Conservation (phyloP, 805 yeast species). For the Clavispora fructus region DNA sequence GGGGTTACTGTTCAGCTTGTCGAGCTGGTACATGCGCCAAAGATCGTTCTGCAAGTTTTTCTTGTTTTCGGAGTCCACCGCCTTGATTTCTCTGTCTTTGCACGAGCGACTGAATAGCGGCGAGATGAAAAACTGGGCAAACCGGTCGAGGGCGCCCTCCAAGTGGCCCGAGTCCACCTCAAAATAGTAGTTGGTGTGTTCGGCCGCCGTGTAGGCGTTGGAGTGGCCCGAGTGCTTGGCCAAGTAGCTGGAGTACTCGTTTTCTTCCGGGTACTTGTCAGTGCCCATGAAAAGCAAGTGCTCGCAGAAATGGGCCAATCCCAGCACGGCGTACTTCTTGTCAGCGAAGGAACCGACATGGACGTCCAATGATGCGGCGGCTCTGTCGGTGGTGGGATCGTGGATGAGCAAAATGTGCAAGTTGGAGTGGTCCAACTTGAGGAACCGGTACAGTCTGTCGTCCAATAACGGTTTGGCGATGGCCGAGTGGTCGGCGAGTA, state of each 20-base stretch:
- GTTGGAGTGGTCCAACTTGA: constrained; percentile 50
- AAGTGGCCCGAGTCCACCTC: constrained; percentile 73
- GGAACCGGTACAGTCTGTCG: constrained; percentile 67
- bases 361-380: constrained; percentile 78
- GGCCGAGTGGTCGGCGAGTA: constrained; percentile 22
- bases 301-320: constrained; percentile 70
- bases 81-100: constrained; percentile 87
- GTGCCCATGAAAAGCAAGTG: constrained; percentile 77
- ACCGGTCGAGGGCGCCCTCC: constrained; percentile 86
- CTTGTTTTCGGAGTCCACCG: constrained; percentile 94
- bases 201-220: constrained; percentile 87
- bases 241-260: constrained; percentile 67
- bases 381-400: constrained; percentile 65
- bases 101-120: constrained; percentile 74
- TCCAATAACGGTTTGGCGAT: constrained; percentile 53
- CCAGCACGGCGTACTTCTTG: constrained; percentile 52
- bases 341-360: constrained; percentile 74
- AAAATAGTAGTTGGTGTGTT: constrained; percentile 86
- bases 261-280: constrained; percentile 66
- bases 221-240: constrained; percentile 84
- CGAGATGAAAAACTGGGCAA: constrained; percentile 83
- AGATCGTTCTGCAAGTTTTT: constrained; percentile 85
- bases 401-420: constrained; percentile 59
- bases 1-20: constrained; percentile 66
- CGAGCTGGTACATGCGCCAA: constrained; percentile 87